phyloP scores from a whole-genome alignment of 805 yeast species.

The Hanseniaspora mollemarum region DNA sequence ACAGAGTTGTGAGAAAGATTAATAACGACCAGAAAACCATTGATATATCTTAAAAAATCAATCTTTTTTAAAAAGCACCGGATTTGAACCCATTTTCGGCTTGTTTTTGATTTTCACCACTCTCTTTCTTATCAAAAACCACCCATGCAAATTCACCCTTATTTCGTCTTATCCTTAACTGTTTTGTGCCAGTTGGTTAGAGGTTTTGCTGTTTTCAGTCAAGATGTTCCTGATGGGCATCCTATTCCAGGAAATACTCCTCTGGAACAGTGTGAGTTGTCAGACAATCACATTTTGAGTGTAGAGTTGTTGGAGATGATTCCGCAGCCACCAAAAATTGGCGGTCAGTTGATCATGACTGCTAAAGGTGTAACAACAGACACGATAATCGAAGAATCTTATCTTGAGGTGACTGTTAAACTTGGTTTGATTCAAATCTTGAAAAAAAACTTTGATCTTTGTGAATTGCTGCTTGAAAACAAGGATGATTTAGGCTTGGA shows the following conservation, averaged over 20 bases:
- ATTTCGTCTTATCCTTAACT: background rate
- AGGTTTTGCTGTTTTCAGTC: background rate
- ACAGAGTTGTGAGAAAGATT: too few relatives aligned
- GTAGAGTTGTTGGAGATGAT: conserved; percentile 47
- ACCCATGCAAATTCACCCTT: background rate
- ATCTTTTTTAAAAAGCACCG: background rate
- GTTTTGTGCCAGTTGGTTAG: background rate
- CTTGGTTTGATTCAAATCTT: conserved; percentile 83
- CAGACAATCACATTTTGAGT: conserved; percentile 49
- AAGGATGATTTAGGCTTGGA: conserved; percentile 43
- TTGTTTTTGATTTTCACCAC: background rate
- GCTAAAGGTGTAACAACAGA: conserved; percentile 57
- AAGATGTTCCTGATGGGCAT: conserved; percentile 24
- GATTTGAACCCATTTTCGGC: background rate
- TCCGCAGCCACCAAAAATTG: conserved; percentile 87
- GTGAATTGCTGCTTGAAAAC: conserved; percentile 75
- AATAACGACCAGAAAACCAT: too few relatives aligned
- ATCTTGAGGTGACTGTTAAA: conserved; percentile 85
- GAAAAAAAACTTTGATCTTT: conserved; percentile 83
- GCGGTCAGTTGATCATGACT: conserved; percentile 64
- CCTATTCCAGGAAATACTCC: conserved; percentile 93
- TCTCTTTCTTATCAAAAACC: too few relatives aligned
- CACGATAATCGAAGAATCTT: conserved; percentile 70
- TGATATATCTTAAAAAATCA: too few relatives aligned
- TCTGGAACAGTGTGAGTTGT: conserved; percentile 59